Base-by-base conservation (phyloP, 2,329 filamentous ascomycete genomes). In the Grosmannia penicillata region DNA sequence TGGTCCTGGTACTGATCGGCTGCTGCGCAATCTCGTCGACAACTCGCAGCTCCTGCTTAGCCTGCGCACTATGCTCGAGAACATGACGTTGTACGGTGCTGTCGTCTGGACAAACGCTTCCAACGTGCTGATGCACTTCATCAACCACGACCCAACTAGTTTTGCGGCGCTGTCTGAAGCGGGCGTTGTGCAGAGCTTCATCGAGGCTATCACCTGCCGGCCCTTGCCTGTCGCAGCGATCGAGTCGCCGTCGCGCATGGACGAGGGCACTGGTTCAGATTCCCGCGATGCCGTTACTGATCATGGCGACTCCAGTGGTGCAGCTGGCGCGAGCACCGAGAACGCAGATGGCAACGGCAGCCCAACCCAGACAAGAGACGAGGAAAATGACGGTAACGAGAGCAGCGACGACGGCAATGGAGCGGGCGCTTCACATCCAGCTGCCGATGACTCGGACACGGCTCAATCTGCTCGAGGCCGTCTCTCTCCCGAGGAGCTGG, bases 71-170 rank as follows among this genome's bases (percentile, higher is more conserved):
- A 83, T 98, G 33, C 81, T 95, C 45, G 76, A 80, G 45, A 81
- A 93, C 50, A 78, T 82, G 27, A 66, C 66, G 37, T 67, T 78
- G 27, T 99, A 87, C 54, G 91, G 91, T 11, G 91, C 89, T 3
- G 80, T 91, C 42, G 85, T 96, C 6, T 99, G 91, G 91, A 94
- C 86, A 35, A 87, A 87, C 54, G 82, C 86, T 7, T 84, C 94
- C 44, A 87, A 80, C 39, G 89, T 95, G 40, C 65, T 98, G 36
- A 91, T 84, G 53, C 89, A 85, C 49, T 98, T 98, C 57, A 93
- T 99, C 50, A 93, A 99, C 59, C 95, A 96, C 53, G 91, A 98
- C 52, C 91, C 91, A 0, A 98, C 91, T 1, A 98, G 91, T 56
- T 98, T 94, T 55, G 81, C 85, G 22, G 85, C 94, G 19, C 91